These are phyloP conservation scores for Cyberlindnera lachancei DNA, from an alignment of 805 yeast genomes.

Conservation along the genomic window DNA sequence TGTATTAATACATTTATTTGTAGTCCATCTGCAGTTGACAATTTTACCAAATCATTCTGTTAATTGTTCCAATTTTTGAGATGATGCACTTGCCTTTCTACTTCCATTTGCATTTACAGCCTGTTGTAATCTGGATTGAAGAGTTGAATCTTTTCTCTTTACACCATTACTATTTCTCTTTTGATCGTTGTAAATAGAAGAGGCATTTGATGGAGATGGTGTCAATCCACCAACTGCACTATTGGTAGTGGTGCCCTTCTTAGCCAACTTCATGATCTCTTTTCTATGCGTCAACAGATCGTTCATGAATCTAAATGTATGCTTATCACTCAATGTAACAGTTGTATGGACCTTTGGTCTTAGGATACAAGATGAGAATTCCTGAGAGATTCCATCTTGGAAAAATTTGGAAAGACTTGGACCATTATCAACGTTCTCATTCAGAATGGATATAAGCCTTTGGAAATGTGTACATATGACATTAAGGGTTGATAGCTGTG, in stretches of 20 bases:
- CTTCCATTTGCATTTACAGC: slow-evolving; percentile 17
- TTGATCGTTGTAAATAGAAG: not conserved
- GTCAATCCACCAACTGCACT: not conserved
- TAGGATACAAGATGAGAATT: slow-evolving; percentile 55
- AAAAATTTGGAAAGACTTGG: slow-evolving; percentile 30
- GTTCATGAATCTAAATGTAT: slow-evolving; percentile 47
- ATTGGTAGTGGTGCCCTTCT: slow-evolving; percentile 21
- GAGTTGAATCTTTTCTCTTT: slow-evolving; percentile 17
- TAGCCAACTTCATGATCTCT: slow-evolving; percentile 58
- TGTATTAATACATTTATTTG: too few relatives aligned
- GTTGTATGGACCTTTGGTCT: slow-evolving; percentile 42
- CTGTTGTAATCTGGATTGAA: slow-evolving; percentile 18
- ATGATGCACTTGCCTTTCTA: not conserved
- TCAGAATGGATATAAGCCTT: slow-evolving; percentile 48
- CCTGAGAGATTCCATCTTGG: slow-evolving; percentile 46
- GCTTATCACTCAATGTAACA: slow-evolving; percentile 47
- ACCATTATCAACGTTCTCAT: slow-evolving; percentile 35
- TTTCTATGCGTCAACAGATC: slow-evolving; percentile 59
- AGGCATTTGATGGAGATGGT: not conserved
- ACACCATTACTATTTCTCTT: not conserved
- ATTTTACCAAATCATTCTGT: not conserved
- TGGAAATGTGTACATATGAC: slow-evolving; percentile 72
- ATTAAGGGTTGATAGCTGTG: slow-evolving; percentile 72
- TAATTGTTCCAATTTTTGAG: slow-evolving; percentile 1
- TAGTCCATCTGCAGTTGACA: not conserved